Percentiles rank a stretch among this genome's conserved stretches.
phyloP scores from a whole-genome alignment of 768 basidiomycete species.

The Austroboletus eburneus region DNA sequence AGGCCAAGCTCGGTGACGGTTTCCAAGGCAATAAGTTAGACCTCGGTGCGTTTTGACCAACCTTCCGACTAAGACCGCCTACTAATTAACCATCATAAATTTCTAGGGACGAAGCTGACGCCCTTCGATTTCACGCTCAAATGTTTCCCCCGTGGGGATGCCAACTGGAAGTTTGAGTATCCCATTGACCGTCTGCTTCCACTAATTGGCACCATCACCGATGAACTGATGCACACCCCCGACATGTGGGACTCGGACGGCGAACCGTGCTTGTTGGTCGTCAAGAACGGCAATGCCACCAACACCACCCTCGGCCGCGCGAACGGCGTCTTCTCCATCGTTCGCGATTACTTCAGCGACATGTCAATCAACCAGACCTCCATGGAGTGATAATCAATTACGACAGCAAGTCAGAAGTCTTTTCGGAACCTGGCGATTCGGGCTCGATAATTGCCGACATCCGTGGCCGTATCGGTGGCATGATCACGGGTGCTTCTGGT shows the following conservation, averaged over 20 bases:
- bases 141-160: background rate
- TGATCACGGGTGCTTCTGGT: slow-evolving; percentile 35
- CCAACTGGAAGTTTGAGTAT: background rate
- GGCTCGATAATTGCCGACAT: slow-evolving; percentile 34
- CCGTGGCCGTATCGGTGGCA: slow-evolving; percentile 32
- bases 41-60: background rate
- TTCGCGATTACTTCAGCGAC: slow-evolving; percentile 28
- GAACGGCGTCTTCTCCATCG: slow-evolving; percentile 31
- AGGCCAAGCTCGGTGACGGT: background rate
- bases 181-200: background rate
- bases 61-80: background rate
- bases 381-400: background rate
- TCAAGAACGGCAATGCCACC: slow-evolving; percentile 18
- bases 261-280: slow-evolving; percentile 7
- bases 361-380: background rate
- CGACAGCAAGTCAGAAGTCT: slow-evolving; percentile 7
- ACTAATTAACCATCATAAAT: background rate
- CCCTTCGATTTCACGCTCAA: background rate
- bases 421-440: slow-evolving; percentile 37
- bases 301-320: slow-evolving; percentile 35
- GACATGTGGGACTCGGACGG: slow-evolving; percentile 26
- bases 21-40: background rate
- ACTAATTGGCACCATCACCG: slow-evolving; percentile 8
- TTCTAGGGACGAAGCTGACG: background rate
- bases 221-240: slow-evolving; percentile 29